Base-by-base conservation (phyloP, 2,329 filamentous ascomycete species). In the Beauveria asiatica region DNA sequence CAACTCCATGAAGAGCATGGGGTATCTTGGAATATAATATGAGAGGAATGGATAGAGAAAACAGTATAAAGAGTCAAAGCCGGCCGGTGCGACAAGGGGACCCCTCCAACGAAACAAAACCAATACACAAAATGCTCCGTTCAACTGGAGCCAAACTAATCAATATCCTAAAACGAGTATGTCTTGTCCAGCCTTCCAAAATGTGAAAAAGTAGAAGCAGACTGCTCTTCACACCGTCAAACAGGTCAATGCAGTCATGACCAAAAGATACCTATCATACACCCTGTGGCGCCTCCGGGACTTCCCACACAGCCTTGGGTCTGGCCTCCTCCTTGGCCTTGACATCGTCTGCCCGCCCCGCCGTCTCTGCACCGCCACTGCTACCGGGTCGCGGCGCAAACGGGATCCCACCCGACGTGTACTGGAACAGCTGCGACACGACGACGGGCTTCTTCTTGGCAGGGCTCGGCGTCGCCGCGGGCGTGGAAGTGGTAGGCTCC, bases 361-460 rank as follows among this genome's bases (percentile, higher is more conserved):
- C 39, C 0, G 45, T 17, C 7, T 10, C 51, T 17, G 17, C 23
- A 30, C 13, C 45, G 16, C 56, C 46, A 25, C 55, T 45, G 42
- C 51, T 48, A 6, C 37, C 23, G 6, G 66, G 61, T 27, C 67
- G 66, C 7, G 73, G 71, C 5, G 76, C 77, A 69, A 82, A 82
- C 1, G 77, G 79, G 49, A 82, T 81, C 5, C 76, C 73, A 13
- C 77, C 73, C 13, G 77, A 73, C 5, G 72, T 77, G 57, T 75
- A 74, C 16, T 71, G 68, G 45, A 74, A 75, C 49, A 75, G 65
- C 1, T 41, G 30, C 25, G 51, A 55, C 19, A 19, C 51, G 30
- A 16, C 50, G 30, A 30, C 51, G 11, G 66, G 67, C 48, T 64
- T 66, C 58, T 67, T 74, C 68, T 74, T 77, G 63, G 70, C 60